Percentiles rank a stretch among this genome's conserved stretches.
phyloP scores from a whole-genome alignment of 768 basidiomycete genomes.

The Leccinum imitatum region DNA sequence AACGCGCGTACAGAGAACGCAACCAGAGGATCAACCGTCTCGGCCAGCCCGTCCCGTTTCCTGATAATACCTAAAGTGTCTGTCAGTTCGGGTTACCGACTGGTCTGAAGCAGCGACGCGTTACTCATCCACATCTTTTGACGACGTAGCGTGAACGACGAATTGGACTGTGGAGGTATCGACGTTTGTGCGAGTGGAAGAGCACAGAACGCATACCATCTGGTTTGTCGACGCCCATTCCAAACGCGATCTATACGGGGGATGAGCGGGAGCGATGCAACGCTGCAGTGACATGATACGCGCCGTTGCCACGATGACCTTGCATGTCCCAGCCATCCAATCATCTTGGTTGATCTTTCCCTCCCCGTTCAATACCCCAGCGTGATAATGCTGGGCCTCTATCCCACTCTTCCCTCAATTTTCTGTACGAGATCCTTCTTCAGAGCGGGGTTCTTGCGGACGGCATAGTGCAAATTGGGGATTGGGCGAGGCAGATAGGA shows the following conservation, averaged over 20 bases:
- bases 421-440: constrained; percentile 48
- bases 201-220: constrained; percentile 48
- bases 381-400: constrained; percentile 82
- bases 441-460: constrained; percentile 49
- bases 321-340: constrained; percentile 72
- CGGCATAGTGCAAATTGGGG: constrained; percentile 84
- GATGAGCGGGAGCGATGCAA: constrained; percentile 1
- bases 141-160: constrained; percentile 85
- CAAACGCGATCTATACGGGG: constrained; percentile 77
- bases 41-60: constrained; percentile 98
- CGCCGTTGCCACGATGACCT: constrained; percentile 93
- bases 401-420: constrained; percentile 67
- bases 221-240: constrained; percentile 94
- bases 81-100: constrained; percentile 1
- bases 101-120: constrained; percentile 17
- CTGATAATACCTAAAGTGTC: constrained; percentile 70
- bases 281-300: constrained; percentile 18
- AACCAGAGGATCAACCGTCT: constrained; percentile 81
- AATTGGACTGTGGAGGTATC: constrained; percentile 65
- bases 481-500: constrained; percentile 62
- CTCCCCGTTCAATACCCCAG: constrained; percentile 65
- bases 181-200: background rate
- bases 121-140: constrained; percentile 82
- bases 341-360: constrained; percentile 59
- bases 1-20: constrained; percentile 72